A percentile compares a stretch with the other conserved stretches of the same genome.
These are phyloP conservation scores for Kwoniella heveanensis DNA, from an alignment of 768 basidiomycete species.

Conservation along the genomic window DNA sequence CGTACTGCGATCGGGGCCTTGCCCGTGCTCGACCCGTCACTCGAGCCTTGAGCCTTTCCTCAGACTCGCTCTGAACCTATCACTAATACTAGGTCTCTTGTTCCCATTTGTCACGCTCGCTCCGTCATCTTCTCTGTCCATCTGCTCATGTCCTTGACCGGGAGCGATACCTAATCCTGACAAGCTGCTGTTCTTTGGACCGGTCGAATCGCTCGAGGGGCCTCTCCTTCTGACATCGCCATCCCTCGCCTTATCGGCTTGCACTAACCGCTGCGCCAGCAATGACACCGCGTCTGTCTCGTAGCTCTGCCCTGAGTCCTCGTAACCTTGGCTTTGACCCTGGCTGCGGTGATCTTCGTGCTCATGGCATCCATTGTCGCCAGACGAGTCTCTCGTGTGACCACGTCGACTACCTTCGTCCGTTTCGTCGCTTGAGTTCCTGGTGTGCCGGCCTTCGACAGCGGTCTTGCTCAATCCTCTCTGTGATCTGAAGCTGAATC, in stretches of 20 bases:
- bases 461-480: neutral
- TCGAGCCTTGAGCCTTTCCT: slow-evolving; percentile 13
- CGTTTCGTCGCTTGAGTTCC: neutral
- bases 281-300: slow-evolving; percentile 24
- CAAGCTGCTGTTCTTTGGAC: neutral
- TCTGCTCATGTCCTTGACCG: neutral
- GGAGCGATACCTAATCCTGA: neutral
- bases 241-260: slow-evolving; percentile 21
- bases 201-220: neutral
- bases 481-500: slow-evolving; percentile 15
- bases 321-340: neutral
- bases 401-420: neutral
- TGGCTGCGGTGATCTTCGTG: neutral
- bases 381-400: neutral
- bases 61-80: slow-evolving; percentile 26
- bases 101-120: neutral
- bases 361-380: neutral
- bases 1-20: too few relatives aligned
- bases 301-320: slow-evolving; percentile 2
- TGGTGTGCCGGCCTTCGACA: neutral
- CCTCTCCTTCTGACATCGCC: neutral
- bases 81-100: slow-evolving; percentile 25
- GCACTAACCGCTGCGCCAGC: slow-evolving; percentile 23
- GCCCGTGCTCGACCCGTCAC: neutral
- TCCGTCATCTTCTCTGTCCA: neutral